These are phyloP conservation scores for Magnaporthiopsis rhizophila DNA, from an alignment of 2,329 filamentous ascomycete genomes.

Conservation along the genomic window DNA sequence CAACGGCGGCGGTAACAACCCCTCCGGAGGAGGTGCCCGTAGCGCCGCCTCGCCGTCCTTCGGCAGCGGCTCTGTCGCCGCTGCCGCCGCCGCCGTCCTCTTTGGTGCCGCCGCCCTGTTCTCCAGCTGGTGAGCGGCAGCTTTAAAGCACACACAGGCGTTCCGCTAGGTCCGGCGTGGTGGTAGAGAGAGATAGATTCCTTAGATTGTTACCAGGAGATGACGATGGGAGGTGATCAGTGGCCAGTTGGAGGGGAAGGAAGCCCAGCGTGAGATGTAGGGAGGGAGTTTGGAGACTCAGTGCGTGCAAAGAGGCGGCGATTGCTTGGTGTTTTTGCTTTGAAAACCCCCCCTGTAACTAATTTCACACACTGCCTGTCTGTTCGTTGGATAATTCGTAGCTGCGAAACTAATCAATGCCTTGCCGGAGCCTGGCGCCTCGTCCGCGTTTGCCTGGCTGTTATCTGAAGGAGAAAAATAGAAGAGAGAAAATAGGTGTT, in stretches of 20 bases:
- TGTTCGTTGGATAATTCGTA: not conserved
- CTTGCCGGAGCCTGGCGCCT: not conserved
- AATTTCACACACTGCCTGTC: not conserved
- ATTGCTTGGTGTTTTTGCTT: not conserved
- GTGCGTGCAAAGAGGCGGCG: not conserved
- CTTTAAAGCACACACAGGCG: too few species aligned
- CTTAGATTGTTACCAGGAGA: too few species aligned
- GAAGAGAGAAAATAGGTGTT: too few species aligned
- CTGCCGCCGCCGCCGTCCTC: conserved; percentile 37
- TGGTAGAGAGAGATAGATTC: too few species aligned
- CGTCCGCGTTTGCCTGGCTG: too few species aligned
- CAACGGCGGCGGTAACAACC: conserved; percentile 14
- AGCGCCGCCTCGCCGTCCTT: conserved; percentile 18
- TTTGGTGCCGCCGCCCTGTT: conserved; percentile 34
- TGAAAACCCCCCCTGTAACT: not conserved
- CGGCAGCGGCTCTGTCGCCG: conserved; percentile 25
- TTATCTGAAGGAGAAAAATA: too few species aligned
- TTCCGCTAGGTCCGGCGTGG: too few species aligned
- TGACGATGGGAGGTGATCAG: not conserved
- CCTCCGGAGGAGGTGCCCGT: conserved; percentile 26
- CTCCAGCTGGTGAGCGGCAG: conserved; percentile 13
- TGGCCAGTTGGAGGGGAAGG: too few species aligned
- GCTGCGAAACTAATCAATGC: not conserved
- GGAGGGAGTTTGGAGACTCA: not conserved
- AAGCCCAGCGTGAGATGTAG: not conserved